A percentile compares a stretch with the other conserved stretches of the same genome.
phyloP scores from a whole-genome alignment of 176 grass and related monocot species.

The Eragrostis nindensis region DNA sequence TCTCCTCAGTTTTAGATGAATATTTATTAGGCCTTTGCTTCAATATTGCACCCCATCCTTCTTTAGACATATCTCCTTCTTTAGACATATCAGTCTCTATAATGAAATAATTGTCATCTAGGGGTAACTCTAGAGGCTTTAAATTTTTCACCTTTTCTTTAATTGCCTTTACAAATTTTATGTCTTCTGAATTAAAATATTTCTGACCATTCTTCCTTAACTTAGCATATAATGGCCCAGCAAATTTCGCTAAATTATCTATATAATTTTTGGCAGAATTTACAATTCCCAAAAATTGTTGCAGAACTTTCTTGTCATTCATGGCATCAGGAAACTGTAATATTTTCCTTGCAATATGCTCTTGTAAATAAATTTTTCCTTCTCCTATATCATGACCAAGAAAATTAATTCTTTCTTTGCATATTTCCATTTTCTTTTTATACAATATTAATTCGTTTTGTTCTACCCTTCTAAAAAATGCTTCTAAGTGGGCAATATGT shows the following conservation, averaged over 20 bases:
- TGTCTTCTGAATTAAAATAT: neutral
- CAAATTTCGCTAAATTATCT: neutral
- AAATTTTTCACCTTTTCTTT: neutral
- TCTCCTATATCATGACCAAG: slow-evolving; percentile 9
- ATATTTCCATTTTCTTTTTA: neutral
- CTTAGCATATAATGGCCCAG: neutral
- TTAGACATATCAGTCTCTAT: neutral
- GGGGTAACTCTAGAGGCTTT: neutral
- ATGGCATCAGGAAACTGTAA: neutral
- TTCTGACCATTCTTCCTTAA: neutral
- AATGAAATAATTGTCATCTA: neutral
- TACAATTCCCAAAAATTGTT: neutral
- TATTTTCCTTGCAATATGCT: neutral
- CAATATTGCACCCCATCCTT: neutral
- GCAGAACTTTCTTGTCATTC: neutral
- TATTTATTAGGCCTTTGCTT: neutral
- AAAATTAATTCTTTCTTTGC: neutral
- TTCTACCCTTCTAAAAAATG: neutral
- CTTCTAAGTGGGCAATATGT: neutral
- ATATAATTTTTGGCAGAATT: neutral
- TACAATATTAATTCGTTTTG: neutral
- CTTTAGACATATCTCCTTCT: too few relatives aligned
- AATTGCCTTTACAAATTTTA: neutral
- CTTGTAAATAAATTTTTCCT: neutral
- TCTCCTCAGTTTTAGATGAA: neutral